phyloP scores from a whole-genome alignment of 2,329 filamentous ascomycete species.

The Aspergillus quadricinctus region DNA sequence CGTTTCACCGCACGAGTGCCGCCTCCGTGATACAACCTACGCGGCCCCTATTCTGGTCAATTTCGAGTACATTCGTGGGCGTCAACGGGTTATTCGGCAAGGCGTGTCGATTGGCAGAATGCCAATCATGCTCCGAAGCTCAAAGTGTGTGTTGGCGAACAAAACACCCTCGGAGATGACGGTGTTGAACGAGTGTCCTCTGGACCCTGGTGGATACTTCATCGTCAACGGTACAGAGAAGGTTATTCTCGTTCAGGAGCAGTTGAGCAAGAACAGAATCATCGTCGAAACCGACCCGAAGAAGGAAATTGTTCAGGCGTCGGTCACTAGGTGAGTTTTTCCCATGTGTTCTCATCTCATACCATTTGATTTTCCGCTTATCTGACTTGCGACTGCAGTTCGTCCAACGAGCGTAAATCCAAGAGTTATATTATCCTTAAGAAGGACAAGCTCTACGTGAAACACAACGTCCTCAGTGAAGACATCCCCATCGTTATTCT shows the following conservation, averaged over 20 bases:
- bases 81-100: conserved; percentile 68
- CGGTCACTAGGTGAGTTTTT: conserved; percentile 64
- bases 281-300: conserved; percentile 92
- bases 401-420: conserved; percentile 94
- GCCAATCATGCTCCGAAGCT: conserved; percentile 95
- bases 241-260: conserved; percentile 96
- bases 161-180: conserved; percentile 88
- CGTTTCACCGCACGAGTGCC: conserved; percentile 92
- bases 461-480: conserved; percentile 90
- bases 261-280: conserved; percentile 97
- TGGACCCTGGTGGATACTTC: conserved; percentile 96
- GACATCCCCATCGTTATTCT: conserved; percentile 93
- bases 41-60: conserved; percentile 91
- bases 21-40: conserved; percentile 96
- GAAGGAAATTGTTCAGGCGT: conserved; percentile 90
- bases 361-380: background rate
- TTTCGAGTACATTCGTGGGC: conserved; percentile 81
- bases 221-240: conserved; percentile 98
- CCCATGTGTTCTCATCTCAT: background rate
- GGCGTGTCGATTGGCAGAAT: conserved; percentile 79
- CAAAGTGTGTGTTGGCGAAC: conserved; percentile 79
- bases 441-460: conserved; percentile 83
- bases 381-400: conserved; percentile 53
- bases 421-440: conserved; percentile 95
- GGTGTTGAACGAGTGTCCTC: conserved; percentile 85